Conservation (phyloP, 345 rosid genomes). For the Capsella bursapastoris region DNA sequence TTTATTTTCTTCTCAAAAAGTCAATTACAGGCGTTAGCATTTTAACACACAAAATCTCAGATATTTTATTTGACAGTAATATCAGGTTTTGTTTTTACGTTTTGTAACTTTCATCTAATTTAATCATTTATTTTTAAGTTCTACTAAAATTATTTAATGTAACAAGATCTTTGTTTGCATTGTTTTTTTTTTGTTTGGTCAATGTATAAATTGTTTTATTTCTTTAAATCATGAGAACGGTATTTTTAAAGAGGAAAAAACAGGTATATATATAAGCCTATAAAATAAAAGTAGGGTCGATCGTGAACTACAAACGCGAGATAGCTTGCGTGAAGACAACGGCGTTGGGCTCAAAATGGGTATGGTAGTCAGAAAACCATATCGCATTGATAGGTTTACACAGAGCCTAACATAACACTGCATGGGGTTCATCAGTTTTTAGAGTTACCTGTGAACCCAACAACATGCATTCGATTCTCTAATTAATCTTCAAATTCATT, state of each 20-base stretch:
- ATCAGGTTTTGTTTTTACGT: neutral
- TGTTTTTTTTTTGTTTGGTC: constrained; percentile 14
- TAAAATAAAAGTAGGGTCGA: neutral
- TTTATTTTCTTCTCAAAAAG: constrained; percentile 23
- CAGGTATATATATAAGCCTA: neutral
- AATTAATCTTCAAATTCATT: constrained; percentile 19
- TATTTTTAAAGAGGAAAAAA: constrained; percentile 19
- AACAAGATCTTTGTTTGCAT: constrained; percentile 26
- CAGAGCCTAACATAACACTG: constrained; percentile 26
- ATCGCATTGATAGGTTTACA: constrained; percentile 27
- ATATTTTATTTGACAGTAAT: constrained; percentile 6
- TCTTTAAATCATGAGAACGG: constrained; percentile 5
- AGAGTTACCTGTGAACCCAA: constrained; percentile 30
- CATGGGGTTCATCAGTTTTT: constrained; percentile 16
- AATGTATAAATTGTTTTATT: constrained; percentile 27
- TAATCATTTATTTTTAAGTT: neutral
- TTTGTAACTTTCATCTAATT: neutral
- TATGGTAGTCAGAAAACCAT: constrained; percentile 34
- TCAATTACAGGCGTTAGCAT: constrained; percentile 35
- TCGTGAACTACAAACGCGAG: neutral
- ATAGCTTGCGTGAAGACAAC: neutral
- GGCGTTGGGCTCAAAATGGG: constrained; percentile 39
- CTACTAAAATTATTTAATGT: neutral
- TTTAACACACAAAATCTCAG: neutral
- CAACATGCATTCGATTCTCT: constrained; percentile 35